A percentile compares a stretch with the other conserved stretches of the same genome.
These are phyloP conservation scores for Trichoderma gracile DNA, from an alignment of 2,329 filamentous ascomycete species.

Conservation along the genomic window DNA sequence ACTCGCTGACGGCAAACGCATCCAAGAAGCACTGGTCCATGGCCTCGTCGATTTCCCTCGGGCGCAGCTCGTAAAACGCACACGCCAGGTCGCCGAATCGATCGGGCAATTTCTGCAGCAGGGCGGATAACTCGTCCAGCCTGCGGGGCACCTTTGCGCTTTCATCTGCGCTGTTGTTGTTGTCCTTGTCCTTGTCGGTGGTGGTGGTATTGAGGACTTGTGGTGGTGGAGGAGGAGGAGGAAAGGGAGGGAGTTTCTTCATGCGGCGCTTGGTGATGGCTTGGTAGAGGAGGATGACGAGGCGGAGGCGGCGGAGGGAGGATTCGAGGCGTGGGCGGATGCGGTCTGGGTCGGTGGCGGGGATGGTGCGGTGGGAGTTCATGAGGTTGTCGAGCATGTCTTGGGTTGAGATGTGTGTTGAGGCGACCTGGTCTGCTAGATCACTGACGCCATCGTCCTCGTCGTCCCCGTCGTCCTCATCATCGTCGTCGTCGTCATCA, in stretches of 20 bases:
- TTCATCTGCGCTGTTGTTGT: too few relatives aligned
- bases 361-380: constrained; percentile 60
- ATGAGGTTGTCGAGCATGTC: constrained; percentile 69
- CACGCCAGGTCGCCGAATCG: constrained; percentile 69
- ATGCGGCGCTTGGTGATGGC: constrained; percentile 70
- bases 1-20: constrained; percentile 56
- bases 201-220: too few relatives aligned
- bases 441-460: constrained; percentile 34
- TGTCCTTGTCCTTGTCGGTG: too few relatives aligned
- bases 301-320: constrained; percentile 64
- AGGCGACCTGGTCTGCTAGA: constrained; percentile 35
- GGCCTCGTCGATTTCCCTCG: constrained; percentile 56
- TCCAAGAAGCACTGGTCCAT: constrained; percentile 62
- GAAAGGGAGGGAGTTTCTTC: constrained; percentile 55
- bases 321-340: constrained; percentile 66
- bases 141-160: constrained; percentile 40
- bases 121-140: constrained; percentile 57
- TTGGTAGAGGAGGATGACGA: constrained; percentile 67
- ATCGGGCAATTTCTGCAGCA: constrained; percentile 63
- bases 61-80: constrained; percentile 70
- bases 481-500: constrained; percentile 58
- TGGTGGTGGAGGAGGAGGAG: constrained; percentile 40
- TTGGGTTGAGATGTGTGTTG: constrained; percentile 46
- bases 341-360: constrained; percentile 61
- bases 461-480: constrained; percentile 35